Percentiles rank a stretch among this genome's conserved stretches.
These are phyloP conservation scores for Litsea cubeba DNA, from an alignment of 164 flowering plant species.

Conservation along the genomic window DNA sequence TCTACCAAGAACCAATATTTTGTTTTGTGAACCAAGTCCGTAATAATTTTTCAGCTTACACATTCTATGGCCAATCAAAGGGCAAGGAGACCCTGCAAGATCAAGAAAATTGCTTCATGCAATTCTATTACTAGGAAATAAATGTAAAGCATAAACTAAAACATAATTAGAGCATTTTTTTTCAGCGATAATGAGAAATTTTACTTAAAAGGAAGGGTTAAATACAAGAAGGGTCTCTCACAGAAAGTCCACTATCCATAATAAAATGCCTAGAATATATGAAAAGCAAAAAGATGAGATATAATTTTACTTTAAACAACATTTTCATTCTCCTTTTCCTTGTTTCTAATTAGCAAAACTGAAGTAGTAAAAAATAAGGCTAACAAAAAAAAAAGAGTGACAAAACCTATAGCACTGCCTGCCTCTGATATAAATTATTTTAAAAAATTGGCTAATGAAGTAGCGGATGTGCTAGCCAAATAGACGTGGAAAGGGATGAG, in stretches of 20 bases:
- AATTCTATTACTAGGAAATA: not conserved
- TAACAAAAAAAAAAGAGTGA: not conserved
- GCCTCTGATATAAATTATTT: too few species aligned
- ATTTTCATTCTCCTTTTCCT: not conserved
- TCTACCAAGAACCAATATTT: not conserved
- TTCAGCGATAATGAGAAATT: not conserved
- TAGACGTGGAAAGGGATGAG: too few species aligned
- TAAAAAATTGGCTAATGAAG: too few species aligned
- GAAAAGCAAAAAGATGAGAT: not conserved
- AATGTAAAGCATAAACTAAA: not conserved
- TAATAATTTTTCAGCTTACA: slow-evolving; percentile 20
- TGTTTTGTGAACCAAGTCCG: slow-evolving; percentile 8
- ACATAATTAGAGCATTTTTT: not conserved
- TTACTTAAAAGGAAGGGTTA: not conserved
- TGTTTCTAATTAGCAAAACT: not conserved
- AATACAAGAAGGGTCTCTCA: not conserved
- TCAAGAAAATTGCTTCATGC: not conserved
- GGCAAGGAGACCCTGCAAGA: slow-evolving; percentile 18
- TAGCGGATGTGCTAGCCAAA: too few species aligned
- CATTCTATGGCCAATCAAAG: slow-evolving; percentile 13
- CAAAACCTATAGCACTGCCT: not conserved
- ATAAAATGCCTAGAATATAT: not conserved
- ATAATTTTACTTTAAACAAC: not conserved
- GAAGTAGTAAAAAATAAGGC: not conserved
- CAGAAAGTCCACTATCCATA: too few species aligned